Conservation (phyloP, 2,329 filamentous ascomycete species). For the Chaetomium sp. region DNA sequence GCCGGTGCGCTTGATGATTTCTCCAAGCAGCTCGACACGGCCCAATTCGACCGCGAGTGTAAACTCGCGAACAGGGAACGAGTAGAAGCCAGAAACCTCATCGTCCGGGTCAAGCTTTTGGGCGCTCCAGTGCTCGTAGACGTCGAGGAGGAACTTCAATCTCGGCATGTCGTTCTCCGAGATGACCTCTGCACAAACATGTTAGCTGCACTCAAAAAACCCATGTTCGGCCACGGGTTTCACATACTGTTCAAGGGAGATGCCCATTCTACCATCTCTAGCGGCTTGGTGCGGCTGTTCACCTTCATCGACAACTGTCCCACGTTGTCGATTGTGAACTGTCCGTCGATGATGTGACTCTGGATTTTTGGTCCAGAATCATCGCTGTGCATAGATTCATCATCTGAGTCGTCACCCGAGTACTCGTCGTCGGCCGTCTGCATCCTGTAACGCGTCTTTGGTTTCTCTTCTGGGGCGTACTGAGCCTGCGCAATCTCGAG, state of each 20-base stretch:
- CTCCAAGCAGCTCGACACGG: constrained; percentile 59
- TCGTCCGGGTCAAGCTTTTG: constrained; percentile 44
- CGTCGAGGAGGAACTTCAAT: constrained; percentile 60
- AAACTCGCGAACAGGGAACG: constrained; percentile 48
- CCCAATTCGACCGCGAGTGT: constrained; percentile 49
- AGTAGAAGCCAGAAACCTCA: constrained; percentile 40
- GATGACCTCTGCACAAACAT: constrained; percentile 43
- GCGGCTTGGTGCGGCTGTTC: constrained; percentile 62
- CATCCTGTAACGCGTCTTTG: constrained; percentile 54
- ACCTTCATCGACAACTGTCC: constrained; percentile 69
- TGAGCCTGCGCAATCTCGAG: constrained; percentile 72
- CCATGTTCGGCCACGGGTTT: not conserved
- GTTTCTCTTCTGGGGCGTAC: constrained; percentile 60
- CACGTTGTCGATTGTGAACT: constrained; percentile 76
- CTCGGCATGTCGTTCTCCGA: constrained; percentile 54
- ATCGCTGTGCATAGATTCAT: constrained; percentile 36
- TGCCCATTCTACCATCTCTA: constrained; percentile 51
- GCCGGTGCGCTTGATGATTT: constrained; percentile 67
- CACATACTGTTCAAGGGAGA: constrained; percentile 3
- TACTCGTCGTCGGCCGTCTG: constrained; percentile 30
- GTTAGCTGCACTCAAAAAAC: not conserved
- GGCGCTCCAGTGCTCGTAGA: constrained; percentile 49
- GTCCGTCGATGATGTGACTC: constrained; percentile 61
- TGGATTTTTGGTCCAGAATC: constrained; percentile 49
- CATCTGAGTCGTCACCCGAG: constrained; percentile 43